Percentiles rank a stretch among this genome's conserved stretches.
These are phyloP conservation scores for Aquilaria agallochum DNA, from an alignment of 441 rosid genomes.

Conservation along the genomic window DNA sequence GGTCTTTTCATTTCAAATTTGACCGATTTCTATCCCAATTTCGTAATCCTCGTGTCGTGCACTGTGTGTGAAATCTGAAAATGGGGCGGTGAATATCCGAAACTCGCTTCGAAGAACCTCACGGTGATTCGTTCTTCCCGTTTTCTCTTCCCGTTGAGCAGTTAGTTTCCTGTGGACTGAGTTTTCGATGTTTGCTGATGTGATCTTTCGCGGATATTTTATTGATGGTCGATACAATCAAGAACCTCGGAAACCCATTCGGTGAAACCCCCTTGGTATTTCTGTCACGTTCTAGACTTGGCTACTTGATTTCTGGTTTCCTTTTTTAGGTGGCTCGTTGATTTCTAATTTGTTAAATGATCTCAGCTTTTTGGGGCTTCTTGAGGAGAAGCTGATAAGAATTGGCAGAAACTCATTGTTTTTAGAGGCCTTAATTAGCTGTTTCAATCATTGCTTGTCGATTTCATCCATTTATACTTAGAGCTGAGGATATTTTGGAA, in stretches of 20 bases:
- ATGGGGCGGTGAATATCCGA: too few relatives aligned
- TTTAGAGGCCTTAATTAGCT: background rate
- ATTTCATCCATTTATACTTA: slow-evolving; percentile 4
- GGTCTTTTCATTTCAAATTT: too few relatives aligned
- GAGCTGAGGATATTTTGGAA: background rate
- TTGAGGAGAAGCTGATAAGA: slow-evolving; percentile 8
- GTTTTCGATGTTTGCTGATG: slow-evolving; percentile 5
- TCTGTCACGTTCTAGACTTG: slow-evolving; percentile 8
- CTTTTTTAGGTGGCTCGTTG: slow-evolving; percentile 1
- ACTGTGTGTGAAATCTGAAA: too few relatives aligned
- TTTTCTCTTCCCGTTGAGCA: too few relatives aligned
- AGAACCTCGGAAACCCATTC: slow-evolving; percentile 8
- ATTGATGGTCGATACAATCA: slow-evolving; percentile 7
- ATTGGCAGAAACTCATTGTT: background rate
- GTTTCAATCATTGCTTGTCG: slow-evolving; percentile 14
- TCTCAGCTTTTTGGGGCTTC: too few relatives aligned
- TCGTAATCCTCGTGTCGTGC: too few relatives aligned
- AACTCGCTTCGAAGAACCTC: too few relatives aligned
- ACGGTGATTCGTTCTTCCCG: too few relatives aligned
- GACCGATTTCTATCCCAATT: too few relatives aligned
- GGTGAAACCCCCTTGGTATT: background rate
- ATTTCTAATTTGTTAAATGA: slow-evolving; percentile 3
- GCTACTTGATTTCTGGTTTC: slow-evolving; percentile 13
- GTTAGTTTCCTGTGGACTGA: background rate
- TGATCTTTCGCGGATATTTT: slow-evolving; percentile 8